phyloP scores from a whole-genome alignment of 768 basidiomycete genomes.

The Exidia glandulosa region DNA sequence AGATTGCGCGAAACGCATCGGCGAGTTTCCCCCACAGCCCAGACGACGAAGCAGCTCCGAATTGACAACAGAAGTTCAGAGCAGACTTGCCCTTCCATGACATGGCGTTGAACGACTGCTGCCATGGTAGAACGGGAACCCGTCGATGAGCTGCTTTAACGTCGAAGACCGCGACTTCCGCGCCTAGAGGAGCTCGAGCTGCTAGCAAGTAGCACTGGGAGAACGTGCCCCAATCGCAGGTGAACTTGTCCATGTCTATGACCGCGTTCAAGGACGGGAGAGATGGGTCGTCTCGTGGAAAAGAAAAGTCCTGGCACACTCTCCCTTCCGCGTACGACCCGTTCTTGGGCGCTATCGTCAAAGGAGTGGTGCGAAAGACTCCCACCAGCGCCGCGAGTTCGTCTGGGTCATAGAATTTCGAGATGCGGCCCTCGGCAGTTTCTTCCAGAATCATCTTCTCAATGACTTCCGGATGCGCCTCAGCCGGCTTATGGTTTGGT shows the following conservation, averaged over 20 bases:
- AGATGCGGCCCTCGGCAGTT: background rate
- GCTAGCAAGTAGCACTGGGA: background rate
- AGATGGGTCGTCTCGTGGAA: background rate
- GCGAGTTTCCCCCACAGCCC: background rate
- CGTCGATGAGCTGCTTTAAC: background rate
- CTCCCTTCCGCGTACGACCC: background rate
- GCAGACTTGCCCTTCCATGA: background rate
- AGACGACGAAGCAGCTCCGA: background rate
- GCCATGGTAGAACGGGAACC: background rate
- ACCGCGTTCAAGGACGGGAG: background rate
- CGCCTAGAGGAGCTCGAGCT: background rate
- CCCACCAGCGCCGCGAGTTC: conserved; percentile 17
- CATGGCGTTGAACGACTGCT: background rate
- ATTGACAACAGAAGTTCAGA: background rate
- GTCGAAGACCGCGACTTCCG: background rate
- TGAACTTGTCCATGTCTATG: background rate
- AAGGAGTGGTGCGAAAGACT: conserved; percentile 18
- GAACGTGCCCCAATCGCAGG: background rate
- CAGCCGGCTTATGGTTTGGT: background rate
- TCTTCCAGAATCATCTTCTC: background rate
- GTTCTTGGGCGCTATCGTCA: conserved; percentile 13
- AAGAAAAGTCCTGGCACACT: background rate
- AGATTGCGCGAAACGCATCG: background rate
- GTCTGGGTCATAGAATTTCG: conserved; percentile 2
- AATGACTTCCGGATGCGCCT: background rate